phyloP scores from a whole-genome alignment of 805 yeast species.

The Saccharomyces paradoxus region DNA sequence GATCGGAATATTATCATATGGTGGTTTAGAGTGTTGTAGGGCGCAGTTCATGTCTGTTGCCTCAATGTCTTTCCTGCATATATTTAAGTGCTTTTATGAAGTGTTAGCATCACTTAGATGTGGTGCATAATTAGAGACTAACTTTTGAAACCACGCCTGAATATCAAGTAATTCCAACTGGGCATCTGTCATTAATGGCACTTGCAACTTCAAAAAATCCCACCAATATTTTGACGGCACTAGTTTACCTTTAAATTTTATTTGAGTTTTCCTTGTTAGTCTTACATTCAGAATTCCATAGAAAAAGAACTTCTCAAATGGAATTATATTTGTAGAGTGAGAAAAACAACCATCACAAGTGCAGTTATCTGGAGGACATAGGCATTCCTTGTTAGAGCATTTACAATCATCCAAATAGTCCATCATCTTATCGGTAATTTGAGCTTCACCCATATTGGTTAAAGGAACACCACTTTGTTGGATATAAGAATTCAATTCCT shows the following conservation, averaged over 20 bases:
- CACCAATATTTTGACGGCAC: conserved; percentile 31
- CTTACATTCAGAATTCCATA: conserved; percentile 22
- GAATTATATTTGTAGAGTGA: conserved; percentile 24
- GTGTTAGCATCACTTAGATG: conserved; percentile 7
- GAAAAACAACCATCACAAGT: conserved; percentile 17
- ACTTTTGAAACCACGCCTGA: conserved; percentile 23
- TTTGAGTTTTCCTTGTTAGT: conserved; percentile 22
- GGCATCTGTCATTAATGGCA: conserved; percentile 18
- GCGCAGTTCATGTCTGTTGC: background rate
- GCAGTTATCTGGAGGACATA: conserved; percentile 20
- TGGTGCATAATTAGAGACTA: conserved; percentile 12
- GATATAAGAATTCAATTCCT: conserved; percentile 25
- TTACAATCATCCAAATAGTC: conserved; percentile 3
- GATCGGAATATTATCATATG: background rate
- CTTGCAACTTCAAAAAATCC: conserved; percentile 23
- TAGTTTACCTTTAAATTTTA: conserved; percentile 21
- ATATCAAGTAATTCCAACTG: conserved; percentile 20
- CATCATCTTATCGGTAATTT: conserved; percentile 6
- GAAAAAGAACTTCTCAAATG: conserved; percentile 20
- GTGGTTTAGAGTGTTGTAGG: background rate
- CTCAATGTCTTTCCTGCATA: background rate
- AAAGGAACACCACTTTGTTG: conserved; percentile 26
- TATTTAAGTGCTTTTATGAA: conserved; percentile 1
- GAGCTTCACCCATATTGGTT: conserved; percentile 23
- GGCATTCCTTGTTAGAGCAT: conserved; percentile 9